Evolutionary conservation across 2,329 filamentous ascomycete genomes (phyloP).

Genomic region (Lecanoromycetidae sp.): DNA sequence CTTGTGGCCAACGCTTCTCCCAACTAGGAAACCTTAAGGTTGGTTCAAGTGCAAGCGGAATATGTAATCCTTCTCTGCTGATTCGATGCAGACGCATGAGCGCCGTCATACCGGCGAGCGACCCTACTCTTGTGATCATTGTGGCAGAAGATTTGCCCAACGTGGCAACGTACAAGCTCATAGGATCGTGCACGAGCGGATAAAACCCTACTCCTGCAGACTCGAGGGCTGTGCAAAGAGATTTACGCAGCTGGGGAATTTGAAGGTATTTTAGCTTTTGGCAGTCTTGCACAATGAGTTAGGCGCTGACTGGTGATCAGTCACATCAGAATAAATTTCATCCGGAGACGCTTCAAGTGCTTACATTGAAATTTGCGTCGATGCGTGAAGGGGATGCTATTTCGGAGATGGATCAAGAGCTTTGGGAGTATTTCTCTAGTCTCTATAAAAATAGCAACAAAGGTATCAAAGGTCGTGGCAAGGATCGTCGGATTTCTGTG

Average conservation of each 20-base stretch:
- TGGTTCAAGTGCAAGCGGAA: slow-evolving; percentile 20
- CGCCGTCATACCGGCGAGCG: slow-evolving; percentile 78
- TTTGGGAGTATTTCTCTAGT: slow-evolving; percentile 72
- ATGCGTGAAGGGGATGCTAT: slow-evolving; percentile 51
- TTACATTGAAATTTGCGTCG: slow-evolving; percentile 59
- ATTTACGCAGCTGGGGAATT: slow-evolving; percentile 81
- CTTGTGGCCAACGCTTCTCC: slow-evolving; percentile 70
- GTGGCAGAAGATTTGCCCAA: slow-evolving; percentile 73
- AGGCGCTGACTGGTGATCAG: slow-evolving; percentile 33
- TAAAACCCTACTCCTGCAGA: slow-evolving; percentile 69
- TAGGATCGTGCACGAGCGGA: slow-evolving; percentile 63
- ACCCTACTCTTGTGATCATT: slow-evolving; percentile 67
- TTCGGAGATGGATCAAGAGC: slow-evolving; percentile 56
- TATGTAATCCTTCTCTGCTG: neutral
- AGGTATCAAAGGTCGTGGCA: slow-evolving; percentile 91
- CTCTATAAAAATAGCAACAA: slow-evolving; percentile 99
- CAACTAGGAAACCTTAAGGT: slow-evolving; percentile 86
- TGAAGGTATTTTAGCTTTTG: too few species aligned
- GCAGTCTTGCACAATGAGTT: too few species aligned
- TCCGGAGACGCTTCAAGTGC: slow-evolving; percentile 53
- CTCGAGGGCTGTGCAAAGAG: slow-evolving; percentile 75
- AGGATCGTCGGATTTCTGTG: slow-evolving; percentile 44
- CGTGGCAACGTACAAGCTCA: slow-evolving; percentile 77
- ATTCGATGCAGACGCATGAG: slow-evolving; percentile 57
- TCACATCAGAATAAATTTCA: slow-evolving; percentile 95